phyloP scores from a whole-genome alignment of 2,329 filamentous ascomycete genomes.

The Metarhizium brunneum region DNA sequence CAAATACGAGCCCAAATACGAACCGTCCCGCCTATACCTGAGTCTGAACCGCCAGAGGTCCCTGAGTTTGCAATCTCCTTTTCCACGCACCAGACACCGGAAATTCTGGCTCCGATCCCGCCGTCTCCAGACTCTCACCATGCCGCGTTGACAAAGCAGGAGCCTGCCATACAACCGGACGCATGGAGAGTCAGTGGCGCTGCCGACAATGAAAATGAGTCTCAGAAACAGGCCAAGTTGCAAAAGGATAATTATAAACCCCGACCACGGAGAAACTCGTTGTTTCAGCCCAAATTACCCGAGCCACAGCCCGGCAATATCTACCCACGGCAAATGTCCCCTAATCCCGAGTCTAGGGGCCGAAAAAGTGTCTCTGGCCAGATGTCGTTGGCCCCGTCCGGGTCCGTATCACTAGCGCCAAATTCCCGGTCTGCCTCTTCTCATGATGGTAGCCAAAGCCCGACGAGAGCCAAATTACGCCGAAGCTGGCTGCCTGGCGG shows the following conservation, averaged over 20 bases:
- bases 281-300: conserved; percentile 16
- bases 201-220: conserved; percentile 7
- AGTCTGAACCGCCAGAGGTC: conserved; percentile 10
- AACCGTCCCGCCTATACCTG: conserved; percentile 3
- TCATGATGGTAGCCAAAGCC: conserved; percentile 31
- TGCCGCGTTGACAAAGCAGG: conserved; percentile 13
- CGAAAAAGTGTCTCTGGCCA: conserved; percentile 41
- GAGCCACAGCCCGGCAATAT: conserved; percentile 13
- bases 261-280: conserved; percentile 23
- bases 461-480: conserved; percentile 34
- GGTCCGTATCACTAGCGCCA: conserved; percentile 13
- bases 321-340: conserved; percentile 19
- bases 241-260: conserved; percentile 19
- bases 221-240: conserved; percentile 17
- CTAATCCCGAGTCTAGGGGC: conserved; percentile 28
- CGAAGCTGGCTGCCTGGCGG: conserved; percentile 45
- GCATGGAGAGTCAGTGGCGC: background rate
- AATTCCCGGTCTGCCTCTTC: conserved; percentile 17
- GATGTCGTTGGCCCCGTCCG: conserved; percentile 13
- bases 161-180: conserved; percentile 8
- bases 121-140: conserved; percentile 18
- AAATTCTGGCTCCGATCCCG: conserved; percentile 20
- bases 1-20: background rate
- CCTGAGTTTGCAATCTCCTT: conserved; percentile 13
- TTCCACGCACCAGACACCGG: conserved; percentile 13